Evolutionary conservation across 1,284 basidiomycete species (phyloP).

Genomic region (Anthracocystis panici-leucophaei): DNA sequence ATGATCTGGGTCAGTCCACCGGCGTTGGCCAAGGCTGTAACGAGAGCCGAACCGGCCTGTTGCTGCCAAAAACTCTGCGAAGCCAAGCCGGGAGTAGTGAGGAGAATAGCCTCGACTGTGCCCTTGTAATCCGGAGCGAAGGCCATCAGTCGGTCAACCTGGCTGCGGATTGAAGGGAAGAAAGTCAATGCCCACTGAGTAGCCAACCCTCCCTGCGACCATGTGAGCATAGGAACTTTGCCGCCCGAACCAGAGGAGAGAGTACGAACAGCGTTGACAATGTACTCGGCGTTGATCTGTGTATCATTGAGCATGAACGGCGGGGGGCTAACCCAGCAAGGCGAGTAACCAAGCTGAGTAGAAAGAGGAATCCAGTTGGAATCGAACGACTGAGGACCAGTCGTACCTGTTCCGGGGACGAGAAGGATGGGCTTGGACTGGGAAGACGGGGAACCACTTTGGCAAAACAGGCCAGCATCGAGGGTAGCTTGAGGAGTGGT

Average conservation of each 20-base stretch:
- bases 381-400: conserved; percentile 28
- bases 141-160: conserved; percentile 32
- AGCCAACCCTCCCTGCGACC: conserved; percentile 40
- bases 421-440: conserved; percentile 40
- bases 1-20: conserved; percentile 40
- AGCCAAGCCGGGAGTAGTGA: conserved; percentile 3
- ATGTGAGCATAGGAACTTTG: conserved; percentile 38
- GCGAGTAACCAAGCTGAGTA: conserved; percentile 24
- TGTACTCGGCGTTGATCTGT: conserved; percentile 44
- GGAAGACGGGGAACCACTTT: conserved; percentile 27
- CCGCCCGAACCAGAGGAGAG: conserved; percentile 19
- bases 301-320: conserved; percentile 49
- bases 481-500: conserved; percentile 17
- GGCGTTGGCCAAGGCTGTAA: conserved; percentile 35
- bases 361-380: conserved; percentile 46
- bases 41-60: conserved; percentile 13
- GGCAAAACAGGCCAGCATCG: conserved; percentile 19
- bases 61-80: conserved; percentile 41
- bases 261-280: conserved; percentile 37
- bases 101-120: conserved; percentile 15
- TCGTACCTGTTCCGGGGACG: conserved; percentile 41
- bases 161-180: conserved; percentile 32
- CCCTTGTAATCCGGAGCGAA: conserved; percentile 49
- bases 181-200: conserved; percentile 39
- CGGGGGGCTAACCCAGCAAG: conserved; percentile 41